Evolutionary conservation across 176 grass and related monocot species (phyloP), one percentile per base, ranked within the genome.

Genomic region (Sorghum bicolor): DNA sequence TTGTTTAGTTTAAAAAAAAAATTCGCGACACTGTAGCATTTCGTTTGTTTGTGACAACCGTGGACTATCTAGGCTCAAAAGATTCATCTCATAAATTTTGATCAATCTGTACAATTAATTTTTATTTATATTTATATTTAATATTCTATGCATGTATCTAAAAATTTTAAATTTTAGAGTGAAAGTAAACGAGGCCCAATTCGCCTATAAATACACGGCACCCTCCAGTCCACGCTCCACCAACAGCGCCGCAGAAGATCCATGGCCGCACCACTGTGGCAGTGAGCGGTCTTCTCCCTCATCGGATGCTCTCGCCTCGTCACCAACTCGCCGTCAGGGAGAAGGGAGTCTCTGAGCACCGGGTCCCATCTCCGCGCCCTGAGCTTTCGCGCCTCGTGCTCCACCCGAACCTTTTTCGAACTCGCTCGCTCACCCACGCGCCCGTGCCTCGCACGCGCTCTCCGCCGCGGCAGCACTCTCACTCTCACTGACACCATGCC

Each of bases 321-420:
- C 29, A 61, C 57, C n/a, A 24, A 14, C 43, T 45, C 58, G 26
- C 43, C 8, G 47, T 53, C 45, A 75, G 45, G 19, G 15, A 55
- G 17, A 50, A 5, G 28, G 12, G 12, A 8, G 40, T 58, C 22
- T 10, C 55, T 58, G 55, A 30, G 4, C 25, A 29, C 25, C 25
- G 60, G 60, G 60, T 4, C n/a, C 12, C 69, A 15, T 40, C 37
- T 8, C 39, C 69, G 8, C 69, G 8, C 28, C 58, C 77, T 74
- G 20, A 81, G 67, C 19, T 36, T 84, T 79, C 87, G 75, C 81
- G 87, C 87, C 81, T 84, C 66, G 30, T 80, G 55, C 67, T 41
- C 75, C 63, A 68, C 64, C 43, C 52, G 20, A 57, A 10, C 57
- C 57, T 75, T 84, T 83, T 88, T 74, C 81, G 60, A 88, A 88